Percentiles rank a stretch among this genome's conserved stretches.
These are phyloP conservation scores for Silene uniflora DNA, from an alignment of 148 eudicot species.

Conservation along the genomic window DNA sequence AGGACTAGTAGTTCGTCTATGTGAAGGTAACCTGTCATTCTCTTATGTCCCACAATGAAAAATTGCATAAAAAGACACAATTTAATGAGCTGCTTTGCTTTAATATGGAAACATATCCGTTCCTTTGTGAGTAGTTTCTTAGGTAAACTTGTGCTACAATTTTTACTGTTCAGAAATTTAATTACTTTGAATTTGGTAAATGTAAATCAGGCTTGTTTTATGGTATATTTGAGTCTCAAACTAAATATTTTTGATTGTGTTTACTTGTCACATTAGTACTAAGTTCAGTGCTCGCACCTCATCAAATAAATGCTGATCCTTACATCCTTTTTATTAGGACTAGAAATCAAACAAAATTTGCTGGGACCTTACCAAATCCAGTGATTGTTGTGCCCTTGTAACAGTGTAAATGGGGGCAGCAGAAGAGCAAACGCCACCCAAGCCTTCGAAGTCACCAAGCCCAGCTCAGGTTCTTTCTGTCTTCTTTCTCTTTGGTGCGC, in stretches of 20 bases:
- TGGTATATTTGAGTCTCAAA: background rate
- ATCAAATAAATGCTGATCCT: slow-evolving; percentile 8
- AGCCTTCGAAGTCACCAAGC: slow-evolving; percentile 55
- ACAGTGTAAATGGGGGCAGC: slow-evolving; percentile 57
- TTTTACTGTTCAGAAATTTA: background rate
- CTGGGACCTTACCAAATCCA: slow-evolving; percentile 4
- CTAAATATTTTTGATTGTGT: background rate
- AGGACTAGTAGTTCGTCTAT: background rate
- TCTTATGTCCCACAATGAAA: no score
- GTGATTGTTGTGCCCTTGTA: slow-evolving; percentile 25
- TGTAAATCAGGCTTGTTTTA: background rate
- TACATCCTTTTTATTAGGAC: slow-evolving; percentile 12
- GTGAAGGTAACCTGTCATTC: no score
- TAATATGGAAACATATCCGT: background rate
- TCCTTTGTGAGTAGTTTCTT: background rate
- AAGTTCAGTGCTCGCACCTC: slow-evolving; percentile 10
- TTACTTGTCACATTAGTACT: background rate
- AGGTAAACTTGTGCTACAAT: background rate
- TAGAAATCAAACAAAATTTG: background rate
- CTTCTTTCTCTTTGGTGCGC: slow-evolving; percentile 19
- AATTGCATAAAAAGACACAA: background rate
- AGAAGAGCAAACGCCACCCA: slow-evolving; percentile 62
- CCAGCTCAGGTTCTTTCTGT: slow-evolving; percentile 51
- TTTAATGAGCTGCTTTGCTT: background rate
- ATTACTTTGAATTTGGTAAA: background rate